Base-by-base conservation (phyloP, 495 filamentous ascomycete genomes). In the Xylaria curta region DNA sequence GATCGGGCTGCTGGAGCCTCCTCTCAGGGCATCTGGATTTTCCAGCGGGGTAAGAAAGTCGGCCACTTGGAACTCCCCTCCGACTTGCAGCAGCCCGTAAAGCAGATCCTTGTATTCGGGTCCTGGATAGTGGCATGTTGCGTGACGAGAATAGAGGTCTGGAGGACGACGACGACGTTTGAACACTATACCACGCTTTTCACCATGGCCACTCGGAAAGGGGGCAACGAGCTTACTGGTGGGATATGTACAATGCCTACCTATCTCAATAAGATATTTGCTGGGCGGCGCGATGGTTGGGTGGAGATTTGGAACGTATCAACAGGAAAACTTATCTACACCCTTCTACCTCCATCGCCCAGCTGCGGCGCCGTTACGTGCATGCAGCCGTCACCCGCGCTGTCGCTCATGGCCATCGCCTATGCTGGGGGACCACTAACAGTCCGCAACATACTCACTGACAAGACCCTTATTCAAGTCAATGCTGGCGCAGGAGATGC, bases 251-350 rank as follows among this genome's bases (percentile, higher is more conserved):
- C 87, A 76, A 92, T 97, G 91, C 93, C 94, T 17, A 97, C 95
- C 0, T 98, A 92, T 80, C 82, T 98, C 31, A 99, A 98, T 85
- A 99, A 99, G 81, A 86, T 99, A 38, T 93, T 98, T 67, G 91
- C 92, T 44, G 96, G 94, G 6, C 89, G 93, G 70, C 86, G 85
- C 70, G 94, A 98, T 78, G 96, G 97, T n/a, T 89, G 87, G 78
- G 88, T 98, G 24, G 95, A 98, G 77, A 95, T 99, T 66, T 98
- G 97, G 97, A 99, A 99, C 78, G 81, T 98, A 66, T 94, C 91
- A 78, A 95, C 92, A 24, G 94, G 93, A 72, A 97, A 94, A 77
- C 85, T 97, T 36, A 86, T 99, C 33, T 92, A 98, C 78, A 94
- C 93, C 3, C 89, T 98, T 58, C 81, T 92, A 26, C 90, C 97